Evolutionary conservation across 257 asterid species (phyloP).

Genomic region (Rauvolfia tetraphylla): DNA sequence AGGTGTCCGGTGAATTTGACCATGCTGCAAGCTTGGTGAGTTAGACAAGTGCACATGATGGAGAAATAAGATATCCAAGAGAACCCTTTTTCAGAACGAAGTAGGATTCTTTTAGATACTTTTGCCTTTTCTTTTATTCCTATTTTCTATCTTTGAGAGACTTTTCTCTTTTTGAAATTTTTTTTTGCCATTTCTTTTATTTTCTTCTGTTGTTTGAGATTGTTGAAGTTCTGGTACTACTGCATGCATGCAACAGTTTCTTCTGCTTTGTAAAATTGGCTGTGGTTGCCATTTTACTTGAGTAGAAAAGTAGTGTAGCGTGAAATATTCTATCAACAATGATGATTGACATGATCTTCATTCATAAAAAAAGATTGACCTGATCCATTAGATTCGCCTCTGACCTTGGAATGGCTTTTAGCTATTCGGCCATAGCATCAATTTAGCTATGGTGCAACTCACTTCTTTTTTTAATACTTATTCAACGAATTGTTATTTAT

Average conservation of each 20-base stretch:
- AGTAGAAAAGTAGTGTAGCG: background rate
- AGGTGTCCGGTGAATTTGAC: no score
- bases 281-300: background rate
- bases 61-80: background rate
- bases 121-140: background rate
- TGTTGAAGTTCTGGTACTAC: background rate
- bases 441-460: no score
- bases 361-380: no score
- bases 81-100: background rate
- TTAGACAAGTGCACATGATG: background rate
- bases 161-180: background rate
- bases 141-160: no score
- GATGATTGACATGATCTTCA: background rate
- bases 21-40: background rate
- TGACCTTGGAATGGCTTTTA: constrained; percentile 5
- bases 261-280: background rate
- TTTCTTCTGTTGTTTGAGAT: background rate
- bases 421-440: background rate
- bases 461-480: no score
- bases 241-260: background rate
- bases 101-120: background rate
- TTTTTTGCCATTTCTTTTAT: background rate
- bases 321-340: background rate
- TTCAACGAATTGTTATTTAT: no score
- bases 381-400: constrained; percentile 9